Evolutionary conservation across 177 flowering plant species (phyloP), one percentile per base, ranked within the genome.

Genomic region (Telopea speciosissima): DNA sequence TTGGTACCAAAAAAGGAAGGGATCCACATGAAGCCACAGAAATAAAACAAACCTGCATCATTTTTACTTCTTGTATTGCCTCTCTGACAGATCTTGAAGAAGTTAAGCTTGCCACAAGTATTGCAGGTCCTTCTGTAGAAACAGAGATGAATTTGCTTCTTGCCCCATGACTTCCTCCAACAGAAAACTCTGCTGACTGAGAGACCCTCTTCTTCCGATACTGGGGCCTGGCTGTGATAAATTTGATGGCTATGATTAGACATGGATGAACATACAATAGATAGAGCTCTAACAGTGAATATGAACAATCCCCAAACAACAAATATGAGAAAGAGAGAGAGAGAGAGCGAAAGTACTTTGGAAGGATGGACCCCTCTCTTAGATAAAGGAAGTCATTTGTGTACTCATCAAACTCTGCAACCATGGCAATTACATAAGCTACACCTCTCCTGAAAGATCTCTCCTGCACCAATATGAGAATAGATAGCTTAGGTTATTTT

Each of bases 321-420:
- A n/a, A 56, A 17, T 65, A 69, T 24, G 24, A 70, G 70, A 69
- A n/a, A n/a, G n/a, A n/a, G 63, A 58, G 49, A 58, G 65, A 56
- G 42, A 69, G 70, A 74, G 73, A 36, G 33, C 33, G 59, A 54
- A 7, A 76, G 85, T 89, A 93, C 98, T 82, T 93, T 73, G 98
- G 98, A 63, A 93, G 77, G 63, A 88, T 72, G 26, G 95, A 86
- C 26, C 98, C 98, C 70, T 93, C 98, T 36, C 95, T 85, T 56
- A 93, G 88, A 79, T 92, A 92, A 49, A 93, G 95, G 87, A 85
- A 89, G 72, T 93, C 98, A 78, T 93, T 93, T 21, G 98, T 92
- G 81, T 90, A 92, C 85, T 93, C 96, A 62, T 93, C 98, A 71
- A 93, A 93, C 77, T 90, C 97, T 5, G 93, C 93, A 75, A 93